Percentiles rank a stretch among this genome's conserved stretches.
Evolutionary conservation across 2,329 filamentous ascomycete genomes (phyloP).

Genomic region (Monilinia aucupariae): DNA sequence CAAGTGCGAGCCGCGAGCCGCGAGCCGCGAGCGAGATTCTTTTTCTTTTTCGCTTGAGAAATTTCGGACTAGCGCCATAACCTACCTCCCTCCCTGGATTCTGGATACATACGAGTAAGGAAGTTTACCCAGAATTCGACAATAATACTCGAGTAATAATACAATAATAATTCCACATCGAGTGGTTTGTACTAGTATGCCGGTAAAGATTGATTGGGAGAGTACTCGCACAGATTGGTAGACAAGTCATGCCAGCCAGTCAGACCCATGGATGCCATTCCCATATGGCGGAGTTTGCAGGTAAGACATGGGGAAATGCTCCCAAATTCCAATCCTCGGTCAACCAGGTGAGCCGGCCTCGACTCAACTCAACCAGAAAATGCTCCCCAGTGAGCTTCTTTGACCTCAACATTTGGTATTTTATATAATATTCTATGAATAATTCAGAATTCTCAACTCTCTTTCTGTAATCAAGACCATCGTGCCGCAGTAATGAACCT

Average conservation of each 20-base stretch:
- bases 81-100: no score
- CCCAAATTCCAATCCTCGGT: neutral
- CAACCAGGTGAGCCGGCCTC: neutral
- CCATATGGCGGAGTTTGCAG: neutral
- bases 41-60: constrained; percentile 6
- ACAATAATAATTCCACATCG: no score
- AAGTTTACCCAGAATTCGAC: no score
- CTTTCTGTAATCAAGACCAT: neutral
- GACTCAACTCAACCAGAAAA: no score
- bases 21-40: constrained; percentile 6
- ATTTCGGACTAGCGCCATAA: constrained; percentile 10
- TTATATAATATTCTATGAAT: neutral
- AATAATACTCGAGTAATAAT: no score
- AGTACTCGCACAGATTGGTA: neutral
- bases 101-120: no score
- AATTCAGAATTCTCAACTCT: neutral
- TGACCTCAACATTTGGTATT: no score
- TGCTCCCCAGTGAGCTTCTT: neutral
- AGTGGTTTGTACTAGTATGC: no score
- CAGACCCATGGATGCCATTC: neutral
- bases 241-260: neutral
- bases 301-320: neutral
- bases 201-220: neutral
- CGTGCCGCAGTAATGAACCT: neutral
- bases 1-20: no score